phyloP scores from a whole-genome alignment of 2,329 filamentous ascomycete species.

The Alternaria ventricosa region DNA sequence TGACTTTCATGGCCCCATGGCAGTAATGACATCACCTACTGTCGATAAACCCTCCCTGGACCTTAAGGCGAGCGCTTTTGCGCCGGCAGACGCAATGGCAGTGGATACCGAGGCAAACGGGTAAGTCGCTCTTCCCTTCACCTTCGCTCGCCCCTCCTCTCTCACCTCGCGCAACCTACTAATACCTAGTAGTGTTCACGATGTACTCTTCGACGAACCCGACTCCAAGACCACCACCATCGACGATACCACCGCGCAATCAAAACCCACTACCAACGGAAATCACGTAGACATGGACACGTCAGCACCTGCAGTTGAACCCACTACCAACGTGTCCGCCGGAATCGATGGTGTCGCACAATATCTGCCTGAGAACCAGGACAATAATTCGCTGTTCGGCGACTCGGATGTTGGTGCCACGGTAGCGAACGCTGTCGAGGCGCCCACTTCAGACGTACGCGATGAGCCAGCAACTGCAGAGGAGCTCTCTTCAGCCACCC shows the following conservation, averaged over 20 bases:
- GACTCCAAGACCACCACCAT: constrained; percentile 24
- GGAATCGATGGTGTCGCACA: constrained; percentile 54
- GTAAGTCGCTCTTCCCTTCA: constrained; percentile 57
- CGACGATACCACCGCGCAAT: constrained; percentile 27
- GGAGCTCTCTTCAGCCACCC: constrained; percentile 19
- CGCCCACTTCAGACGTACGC: constrained; percentile 47
- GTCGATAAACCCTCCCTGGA: constrained; percentile 51
- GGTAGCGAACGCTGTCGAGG: constrained; percentile 50
- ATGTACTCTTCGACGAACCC: constrained; percentile 47
- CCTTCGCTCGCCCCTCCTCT: constrained; percentile 13
- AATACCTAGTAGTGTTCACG: constrained; percentile 34
- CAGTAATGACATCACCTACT: constrained; percentile 49
- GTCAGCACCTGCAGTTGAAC: constrained; percentile 39
- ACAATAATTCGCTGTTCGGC: constrained; percentile 50
- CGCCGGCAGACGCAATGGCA: constrained; percentile 59
- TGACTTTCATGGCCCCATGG: constrained; percentile 48
- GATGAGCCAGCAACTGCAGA: constrained; percentile 30
- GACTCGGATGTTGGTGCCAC: constrained; percentile 36
- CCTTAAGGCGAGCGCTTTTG: constrained; percentile 58
- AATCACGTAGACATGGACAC: constrained; percentile 32
- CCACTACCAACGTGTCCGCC: constrained; percentile 50
- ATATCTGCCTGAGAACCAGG: constrained; percentile 51
- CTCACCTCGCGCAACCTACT: constrained; percentile 20
- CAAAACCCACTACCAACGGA: constrained; percentile 41
- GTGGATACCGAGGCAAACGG: constrained; percentile 63